Evolutionary conservation across 2,329 filamentous ascomycete species (phyloP).

Genomic region (Trichothecium sympodiale): DNA sequence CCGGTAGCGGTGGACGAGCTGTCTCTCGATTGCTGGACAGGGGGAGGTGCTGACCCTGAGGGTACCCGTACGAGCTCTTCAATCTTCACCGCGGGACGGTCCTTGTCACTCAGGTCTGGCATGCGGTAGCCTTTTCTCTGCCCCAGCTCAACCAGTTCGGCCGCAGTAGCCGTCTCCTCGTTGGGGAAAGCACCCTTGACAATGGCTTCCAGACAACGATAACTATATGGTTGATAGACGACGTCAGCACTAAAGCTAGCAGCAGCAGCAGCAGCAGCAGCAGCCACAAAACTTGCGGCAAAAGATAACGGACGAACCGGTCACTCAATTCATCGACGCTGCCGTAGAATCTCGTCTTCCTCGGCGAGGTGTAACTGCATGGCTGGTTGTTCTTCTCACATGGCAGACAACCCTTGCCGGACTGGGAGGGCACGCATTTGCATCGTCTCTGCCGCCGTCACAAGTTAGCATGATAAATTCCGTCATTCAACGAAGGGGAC

Average conservation of each 20-base stretch:
- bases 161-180: conserved; percentile 15
- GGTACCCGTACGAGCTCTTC: conserved; percentile 9
- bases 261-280: neutral
- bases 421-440: conserved; percentile 20
- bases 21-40: neutral
- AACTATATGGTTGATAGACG: conserved; percentile 9
- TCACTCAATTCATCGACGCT: conserved; percentile 24
- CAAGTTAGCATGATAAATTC: neutral
- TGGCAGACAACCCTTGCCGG: conserved; percentile 18
- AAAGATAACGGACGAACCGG: conserved; percentile 13
- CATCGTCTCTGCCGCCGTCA: conserved; percentile 16
- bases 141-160: conserved; percentile 18
- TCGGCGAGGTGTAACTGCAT: conserved; percentile 21
- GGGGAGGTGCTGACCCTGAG: neutral
- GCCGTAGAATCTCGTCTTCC: conserved; percentile 25
- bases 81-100: conserved; percentile 7
- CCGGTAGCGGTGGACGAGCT: conserved; percentile 1
- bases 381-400: conserved; percentile 20
- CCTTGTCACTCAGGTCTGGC: conserved; percentile 16
- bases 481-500: conserved; percentile 2
- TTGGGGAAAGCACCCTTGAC: conserved; percentile 22
- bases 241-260: neutral
- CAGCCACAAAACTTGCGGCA: neutral
- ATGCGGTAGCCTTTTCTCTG: conserved; percentile 19
- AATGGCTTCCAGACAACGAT: conserved; percentile 23